Conservation (phyloP, 371 early-diverging fungal species). For the Zychaea mexicana region DNA sequence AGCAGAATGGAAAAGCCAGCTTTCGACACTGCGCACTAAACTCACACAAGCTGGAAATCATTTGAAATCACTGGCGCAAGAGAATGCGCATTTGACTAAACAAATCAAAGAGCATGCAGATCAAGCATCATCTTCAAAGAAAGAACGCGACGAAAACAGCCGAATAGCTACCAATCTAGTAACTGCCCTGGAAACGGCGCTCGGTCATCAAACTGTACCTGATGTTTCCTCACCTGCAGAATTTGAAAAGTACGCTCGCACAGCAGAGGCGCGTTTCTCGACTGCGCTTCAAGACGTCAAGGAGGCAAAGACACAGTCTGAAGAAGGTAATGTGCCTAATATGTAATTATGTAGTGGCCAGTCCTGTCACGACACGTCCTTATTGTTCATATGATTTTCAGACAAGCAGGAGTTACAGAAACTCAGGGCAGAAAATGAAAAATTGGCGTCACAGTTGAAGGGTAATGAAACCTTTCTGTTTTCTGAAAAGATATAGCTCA, state of each 20-base stretch:
- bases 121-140: not conserved
- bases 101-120: conserved; percentile 5
- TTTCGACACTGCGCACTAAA: conserved; percentile 28
- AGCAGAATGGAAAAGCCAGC: conserved; percentile 17
- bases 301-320: not conserved
- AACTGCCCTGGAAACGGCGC: conserved; percentile 2
- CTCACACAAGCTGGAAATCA: conserved; percentile 49
- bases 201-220: conserved; percentile 4
- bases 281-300: not conserved
- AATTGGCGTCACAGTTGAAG: not conserved
- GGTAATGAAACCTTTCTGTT: not conserved
- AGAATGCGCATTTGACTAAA: conserved; percentile 32
- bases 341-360: not conserved
- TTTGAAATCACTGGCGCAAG: conserved; percentile 45
- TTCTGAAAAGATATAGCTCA: not conserved
- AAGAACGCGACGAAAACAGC: conserved; percentile 6
- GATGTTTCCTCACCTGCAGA: not conserved
- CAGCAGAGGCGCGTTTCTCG: not conserved
- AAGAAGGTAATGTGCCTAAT: not conserved
- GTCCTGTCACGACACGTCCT: not conserved
- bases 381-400: too few species aligned
- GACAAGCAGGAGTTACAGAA: not conserved
- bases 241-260: not conserved
- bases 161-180: not conserved
- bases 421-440: not conserved